These are phyloP conservation scores for Lagerstroemia speciosa DNA, from an alignment of 345 rosid species.

Conservation along the genomic window DNA sequence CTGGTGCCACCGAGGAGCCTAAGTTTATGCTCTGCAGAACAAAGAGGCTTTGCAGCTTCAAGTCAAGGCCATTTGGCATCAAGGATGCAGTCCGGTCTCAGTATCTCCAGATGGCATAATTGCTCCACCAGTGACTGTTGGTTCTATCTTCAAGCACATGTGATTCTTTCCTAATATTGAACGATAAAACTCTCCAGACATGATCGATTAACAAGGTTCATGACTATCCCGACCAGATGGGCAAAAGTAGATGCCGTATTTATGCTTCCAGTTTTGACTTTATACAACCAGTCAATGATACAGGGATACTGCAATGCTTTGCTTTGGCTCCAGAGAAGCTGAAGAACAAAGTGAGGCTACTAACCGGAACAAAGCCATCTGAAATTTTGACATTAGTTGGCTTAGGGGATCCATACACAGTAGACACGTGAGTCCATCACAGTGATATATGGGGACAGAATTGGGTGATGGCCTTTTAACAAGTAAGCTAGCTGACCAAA, in stretches of 20 bases:
- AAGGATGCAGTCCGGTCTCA: conserved; percentile 27
- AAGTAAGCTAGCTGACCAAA: too few relatives aligned
- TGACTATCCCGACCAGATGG: not conserved
- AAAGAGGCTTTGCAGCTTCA: conserved; percentile 31
- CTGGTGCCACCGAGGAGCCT: conserved; percentile 25
- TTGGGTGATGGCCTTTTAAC: too few relatives aligned
- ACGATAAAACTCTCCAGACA: conserved; percentile 11
- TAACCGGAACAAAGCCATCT: too few relatives aligned
- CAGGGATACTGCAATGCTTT: conserved; percentile 46
- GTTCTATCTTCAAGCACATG: conserved; percentile 8
- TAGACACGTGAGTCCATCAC: too few relatives aligned
- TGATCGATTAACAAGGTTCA: conserved; percentile 70
- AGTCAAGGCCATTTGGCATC: conserved; percentile 26
- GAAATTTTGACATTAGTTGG: too few relatives aligned
- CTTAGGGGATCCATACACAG: too few relatives aligned
- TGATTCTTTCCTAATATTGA: not conserved
- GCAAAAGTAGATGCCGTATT: not conserved
- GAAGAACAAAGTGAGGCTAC: too few relatives aligned
- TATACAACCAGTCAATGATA: conserved; percentile 13
- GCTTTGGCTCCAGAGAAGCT: too few relatives aligned
- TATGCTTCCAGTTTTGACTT: conserved; percentile 12
- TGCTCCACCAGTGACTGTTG: conserved; percentile 8
- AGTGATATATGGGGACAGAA: too few relatives aligned
- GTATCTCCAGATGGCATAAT: conserved; percentile 48
- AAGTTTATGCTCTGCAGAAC: conserved; percentile 30